Conservation (phyloP, 2,329 filamentous ascomycete species). For the Exophiala lecanii-corni region DNA sequence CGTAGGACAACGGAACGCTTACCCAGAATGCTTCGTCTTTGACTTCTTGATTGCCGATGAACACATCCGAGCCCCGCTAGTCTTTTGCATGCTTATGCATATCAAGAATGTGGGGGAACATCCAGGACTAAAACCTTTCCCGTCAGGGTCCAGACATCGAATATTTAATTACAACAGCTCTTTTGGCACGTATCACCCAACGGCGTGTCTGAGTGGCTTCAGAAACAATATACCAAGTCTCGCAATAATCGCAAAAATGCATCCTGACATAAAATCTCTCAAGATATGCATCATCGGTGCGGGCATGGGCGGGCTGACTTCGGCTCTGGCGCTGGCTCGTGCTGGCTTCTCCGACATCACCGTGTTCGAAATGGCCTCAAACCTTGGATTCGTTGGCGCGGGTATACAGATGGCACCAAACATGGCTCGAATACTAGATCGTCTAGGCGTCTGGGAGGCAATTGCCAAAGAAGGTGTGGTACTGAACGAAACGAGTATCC, state of each 20-base stretch:
- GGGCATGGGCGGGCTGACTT: conserved; percentile 73
- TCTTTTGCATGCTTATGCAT: no score
- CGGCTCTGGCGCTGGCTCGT: conserved; percentile 68
- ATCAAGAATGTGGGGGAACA: no score
- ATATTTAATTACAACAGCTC: no score
- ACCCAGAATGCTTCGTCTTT: no score
- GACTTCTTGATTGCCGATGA: no score
- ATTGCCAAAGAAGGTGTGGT: conserved; percentile 69
- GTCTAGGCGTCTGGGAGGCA: conserved; percentile 65
- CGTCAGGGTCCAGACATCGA: no score
- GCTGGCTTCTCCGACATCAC: conserved; percentile 69
- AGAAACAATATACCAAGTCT: no score
- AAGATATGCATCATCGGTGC: conserved; percentile 37
- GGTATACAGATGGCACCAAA: conserved; percentile 83
- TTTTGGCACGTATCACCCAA: no score
- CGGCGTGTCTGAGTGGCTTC: no score
- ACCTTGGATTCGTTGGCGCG: conserved; percentile 75
- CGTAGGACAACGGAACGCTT: no score
- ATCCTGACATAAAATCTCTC: conserved; percentile 24
- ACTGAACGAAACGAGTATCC: conserved; percentile 66
- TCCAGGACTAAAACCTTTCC: no score
- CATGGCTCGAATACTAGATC: conserved; percentile 70
- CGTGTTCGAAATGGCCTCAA: conserved; percentile 68
- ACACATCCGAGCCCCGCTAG: no score
- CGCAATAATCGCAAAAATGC: conserved; percentile 7